phyloP scores from a whole-genome alignment of 2,329 filamentous ascomycete genomes.

The Pyrenophora teres region DNA sequence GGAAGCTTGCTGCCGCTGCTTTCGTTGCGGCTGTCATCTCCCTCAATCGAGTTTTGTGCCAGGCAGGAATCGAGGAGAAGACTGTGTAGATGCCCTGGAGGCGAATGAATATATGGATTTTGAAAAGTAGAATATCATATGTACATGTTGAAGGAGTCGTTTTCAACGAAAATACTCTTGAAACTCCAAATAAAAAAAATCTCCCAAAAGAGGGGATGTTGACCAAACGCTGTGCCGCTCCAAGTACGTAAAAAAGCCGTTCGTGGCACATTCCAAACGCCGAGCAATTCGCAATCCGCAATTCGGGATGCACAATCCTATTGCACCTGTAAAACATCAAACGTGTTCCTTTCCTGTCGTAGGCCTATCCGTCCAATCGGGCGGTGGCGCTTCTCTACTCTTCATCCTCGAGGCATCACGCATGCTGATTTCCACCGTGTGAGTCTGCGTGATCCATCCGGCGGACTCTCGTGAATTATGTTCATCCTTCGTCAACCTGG shows the following conservation, averaged over 20 bases:
- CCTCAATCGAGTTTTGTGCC: not conserved
- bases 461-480: slow-evolving; percentile 7
- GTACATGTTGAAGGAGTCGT: too few relatives aligned
- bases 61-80: not conserved
- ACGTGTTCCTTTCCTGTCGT: slow-evolving; percentile 17
- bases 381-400: slow-evolving; percentile 1
- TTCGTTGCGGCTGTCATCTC: not conserved
- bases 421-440: slow-evolving; percentile 3
- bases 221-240: too few relatives aligned
- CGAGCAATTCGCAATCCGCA: too few relatives aligned
- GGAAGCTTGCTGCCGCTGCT: not conserved
- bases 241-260: too few relatives aligned
- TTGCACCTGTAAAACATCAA: not conserved
- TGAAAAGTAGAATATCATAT: too few relatives aligned
- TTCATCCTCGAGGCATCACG: slow-evolving; percentile 1
- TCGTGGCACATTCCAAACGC: too few relatives aligned
- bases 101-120: too few relatives aligned
- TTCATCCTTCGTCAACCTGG: not conserved
- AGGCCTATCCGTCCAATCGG: slow-evolving; percentile 17
- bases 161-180: too few relatives aligned
- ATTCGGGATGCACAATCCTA: too few relatives aligned
- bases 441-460: slow-evolving; percentile 12
- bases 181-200: too few relatives aligned
- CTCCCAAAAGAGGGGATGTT: too few relatives aligned
- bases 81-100: not conserved